Conservation (phyloP, 768 basidiomycete species). For the Rhodosporidiobolus odoratus region DNA sequence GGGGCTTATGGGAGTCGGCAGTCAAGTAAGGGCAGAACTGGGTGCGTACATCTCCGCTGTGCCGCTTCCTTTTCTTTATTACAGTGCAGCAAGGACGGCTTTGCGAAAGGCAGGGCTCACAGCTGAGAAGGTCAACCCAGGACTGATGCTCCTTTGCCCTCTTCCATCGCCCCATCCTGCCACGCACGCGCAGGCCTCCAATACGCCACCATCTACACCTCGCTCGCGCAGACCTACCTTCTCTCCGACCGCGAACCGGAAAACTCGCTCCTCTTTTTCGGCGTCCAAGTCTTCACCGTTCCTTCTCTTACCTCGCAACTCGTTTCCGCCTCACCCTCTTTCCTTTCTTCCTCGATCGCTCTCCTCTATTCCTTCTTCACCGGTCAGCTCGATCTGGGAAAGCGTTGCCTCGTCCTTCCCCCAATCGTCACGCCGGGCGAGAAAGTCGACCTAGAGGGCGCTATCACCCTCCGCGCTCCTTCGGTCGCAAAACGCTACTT, state of each 20-base stretch:
- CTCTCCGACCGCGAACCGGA: conserved; percentile 90
- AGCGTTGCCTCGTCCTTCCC: not conserved
- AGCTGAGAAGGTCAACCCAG: conserved; percentile 14
- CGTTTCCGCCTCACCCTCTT: conserved; percentile 65
- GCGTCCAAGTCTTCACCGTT: conserved; percentile 85
- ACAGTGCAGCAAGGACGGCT: not conserved
- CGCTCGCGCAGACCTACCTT: conserved; percentile 82
- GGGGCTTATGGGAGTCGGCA: conserved; percentile 32
- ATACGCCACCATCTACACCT: conserved; percentile 55
- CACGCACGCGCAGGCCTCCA: conserved; percentile 20
- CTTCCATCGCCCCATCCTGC: not conserved
- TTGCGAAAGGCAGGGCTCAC: too few species aligned
- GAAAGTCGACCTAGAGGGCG: conserved; percentile 64
- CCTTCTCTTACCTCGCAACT: conserved; percentile 76
- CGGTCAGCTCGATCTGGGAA: conserved; percentile 54
- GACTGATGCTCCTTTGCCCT: conserved; percentile 1
- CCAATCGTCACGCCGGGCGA: conserved; percentile 30
- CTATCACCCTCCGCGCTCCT: conserved; percentile 66
- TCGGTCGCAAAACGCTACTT: conserved; percentile 86
- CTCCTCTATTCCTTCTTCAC: conserved; percentile 91
- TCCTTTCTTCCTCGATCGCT: conserved; percentile 69
- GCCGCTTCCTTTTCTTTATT: not conserved
- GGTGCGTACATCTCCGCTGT: conserved; percentile 54
- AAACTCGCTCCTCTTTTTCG: conserved; percentile 88
- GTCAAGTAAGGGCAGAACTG: conserved; percentile 65